Base-by-base conservation (phyloP, 805 yeast genomes). In the Lipomyces lipofer region DNA sequence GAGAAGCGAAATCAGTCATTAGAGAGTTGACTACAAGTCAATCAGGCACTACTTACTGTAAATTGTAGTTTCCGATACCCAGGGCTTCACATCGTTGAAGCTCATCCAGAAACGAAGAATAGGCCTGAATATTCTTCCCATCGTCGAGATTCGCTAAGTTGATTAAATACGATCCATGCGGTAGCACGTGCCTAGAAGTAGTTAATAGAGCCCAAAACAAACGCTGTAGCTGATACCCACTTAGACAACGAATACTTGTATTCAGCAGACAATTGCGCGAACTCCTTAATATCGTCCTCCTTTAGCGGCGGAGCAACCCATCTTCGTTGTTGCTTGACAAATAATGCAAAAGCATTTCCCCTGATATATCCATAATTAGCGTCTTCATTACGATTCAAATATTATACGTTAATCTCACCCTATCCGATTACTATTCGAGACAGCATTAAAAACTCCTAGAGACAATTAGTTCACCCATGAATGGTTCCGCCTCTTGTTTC, bases 101-200 rank as follows among this genome's bases (percentile, higher is more conserved):
- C 64, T 94, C 99, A 67, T 94, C 99, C 3, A 92, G 51, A 59
- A 94, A 85, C 3, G 91, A 84, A 1, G 76, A 84, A 65, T 80
- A 82, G 9, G 96, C 86, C 66, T 87, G 88, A 29, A 75, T 77
- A 53, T 84, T 87, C 68, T 89, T 92, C 57, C 81, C 94, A 1
- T 70, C 69, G 62, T 90, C 97, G 0, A 97, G 97, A 63, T 89
- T 90, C 22, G 95, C 97, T 58, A 94, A 72, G 67, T 94, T 94
- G 67, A 94, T 91, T 64, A 94, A 83, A 68, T 91, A 94, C 22
- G 95, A 89, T 0, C 97, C 98, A 70, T 94, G 99, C 0, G 99
- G 98, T 46, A 94, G 75, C 47, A 89, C 78, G 65, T 91, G 96
- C 5, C 65, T 65, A 19, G 13, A 24, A 42, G 38, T 25, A 8